Evolutionary conservation across 148 eudicot species (phyloP).

Genomic region (Rhododendron vialii): DNA sequence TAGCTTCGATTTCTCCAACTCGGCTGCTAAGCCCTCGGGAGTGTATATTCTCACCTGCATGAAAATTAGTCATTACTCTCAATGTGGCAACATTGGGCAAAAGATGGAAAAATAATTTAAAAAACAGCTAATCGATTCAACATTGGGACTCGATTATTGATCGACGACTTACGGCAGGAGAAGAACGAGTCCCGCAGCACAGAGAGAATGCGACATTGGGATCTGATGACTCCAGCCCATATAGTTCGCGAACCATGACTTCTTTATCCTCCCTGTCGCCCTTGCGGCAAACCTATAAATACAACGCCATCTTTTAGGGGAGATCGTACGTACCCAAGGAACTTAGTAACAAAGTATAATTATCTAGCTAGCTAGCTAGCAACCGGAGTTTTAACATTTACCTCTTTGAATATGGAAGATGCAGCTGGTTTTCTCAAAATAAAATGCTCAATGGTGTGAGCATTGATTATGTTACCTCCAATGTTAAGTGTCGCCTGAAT

Average conservation of each 20-base stretch:
- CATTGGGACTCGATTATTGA: background rate
- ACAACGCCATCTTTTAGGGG: background rate
- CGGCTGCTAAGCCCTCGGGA: constrained; percentile 55
- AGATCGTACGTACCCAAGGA: background rate
- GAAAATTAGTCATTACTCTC: background rate
- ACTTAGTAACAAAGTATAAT: background rate
- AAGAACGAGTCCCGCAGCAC: constrained; percentile 90
- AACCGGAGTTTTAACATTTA: background rate
- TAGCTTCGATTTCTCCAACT: constrained; percentile 71
- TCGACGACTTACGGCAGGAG: constrained; percentile 72
- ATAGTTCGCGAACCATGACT: constrained; percentile 50
- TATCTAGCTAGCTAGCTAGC: background rate
- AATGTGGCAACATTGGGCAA: background rate
- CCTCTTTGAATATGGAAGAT: constrained; percentile 41
- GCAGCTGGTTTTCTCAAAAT: constrained; percentile 59
- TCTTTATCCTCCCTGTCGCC: constrained; percentile 47
- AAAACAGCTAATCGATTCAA: too few relatives aligned
- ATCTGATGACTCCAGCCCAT: constrained; percentile 57
- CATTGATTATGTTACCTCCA: constrained; percentile 75
- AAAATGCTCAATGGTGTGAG: constrained; percentile 77
- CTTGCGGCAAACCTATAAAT: constrained; percentile 19
- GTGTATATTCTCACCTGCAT: constrained; percentile 74
- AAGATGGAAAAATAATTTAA: too few relatives aligned
- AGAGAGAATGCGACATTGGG: constrained; percentile 74
- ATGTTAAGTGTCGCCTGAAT: constrained; percentile 78